Percentiles rank a stretch among this genome's conserved stretches.
These are phyloP conservation scores for Mesembryanthemum crystallinum DNA, from an alignment of 148 eudicot genomes.

Conservation along the genomic window DNA sequence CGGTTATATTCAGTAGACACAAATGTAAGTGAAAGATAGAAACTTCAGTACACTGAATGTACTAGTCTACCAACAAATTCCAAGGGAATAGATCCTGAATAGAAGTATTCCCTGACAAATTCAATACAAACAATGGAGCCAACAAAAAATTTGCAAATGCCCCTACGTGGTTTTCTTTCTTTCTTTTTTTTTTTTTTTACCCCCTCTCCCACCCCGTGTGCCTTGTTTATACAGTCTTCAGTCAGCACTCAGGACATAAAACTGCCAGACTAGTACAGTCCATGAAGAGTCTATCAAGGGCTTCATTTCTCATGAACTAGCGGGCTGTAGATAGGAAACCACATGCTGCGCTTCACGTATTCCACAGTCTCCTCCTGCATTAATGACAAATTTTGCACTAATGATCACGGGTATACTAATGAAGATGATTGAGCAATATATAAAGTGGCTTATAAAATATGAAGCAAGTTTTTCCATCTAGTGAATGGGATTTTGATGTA, in stretches of 20 bases:
- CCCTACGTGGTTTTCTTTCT: neutral
- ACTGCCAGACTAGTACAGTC: neutral
- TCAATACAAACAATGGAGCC: slow-evolving; percentile 1
- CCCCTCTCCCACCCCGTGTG: neutral
- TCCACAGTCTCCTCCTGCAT: slow-evolving; percentile 71
- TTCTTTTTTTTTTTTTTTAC: neutral
- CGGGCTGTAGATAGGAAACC: slow-evolving; percentile 88
- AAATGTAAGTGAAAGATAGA: neutral
- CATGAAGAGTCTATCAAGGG: neutral
- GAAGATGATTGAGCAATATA: neutral
- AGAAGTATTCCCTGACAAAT: neutral
- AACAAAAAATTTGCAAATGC: slow-evolving; percentile 4
- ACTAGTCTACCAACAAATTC: slow-evolving; percentile 1
- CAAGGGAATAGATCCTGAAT: slow-evolving; percentile 5
- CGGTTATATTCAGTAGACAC: too few relatives aligned
- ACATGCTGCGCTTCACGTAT: slow-evolving; percentile 74
- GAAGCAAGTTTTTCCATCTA: neutral
- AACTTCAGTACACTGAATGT: slow-evolving; percentile 12
- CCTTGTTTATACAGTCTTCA: slow-evolving; percentile 2
- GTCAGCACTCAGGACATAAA: neutral
- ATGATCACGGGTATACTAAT: neutral
- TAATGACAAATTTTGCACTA: neutral
- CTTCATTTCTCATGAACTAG: slow-evolving; percentile 84
- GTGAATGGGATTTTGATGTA: neutral
- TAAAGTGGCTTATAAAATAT: neutral